Evolutionary conservation across 768 basidiomycete species (phyloP), one percentile per base, ranked within the genome.

Genomic region (Auricularia cornea): DNA sequence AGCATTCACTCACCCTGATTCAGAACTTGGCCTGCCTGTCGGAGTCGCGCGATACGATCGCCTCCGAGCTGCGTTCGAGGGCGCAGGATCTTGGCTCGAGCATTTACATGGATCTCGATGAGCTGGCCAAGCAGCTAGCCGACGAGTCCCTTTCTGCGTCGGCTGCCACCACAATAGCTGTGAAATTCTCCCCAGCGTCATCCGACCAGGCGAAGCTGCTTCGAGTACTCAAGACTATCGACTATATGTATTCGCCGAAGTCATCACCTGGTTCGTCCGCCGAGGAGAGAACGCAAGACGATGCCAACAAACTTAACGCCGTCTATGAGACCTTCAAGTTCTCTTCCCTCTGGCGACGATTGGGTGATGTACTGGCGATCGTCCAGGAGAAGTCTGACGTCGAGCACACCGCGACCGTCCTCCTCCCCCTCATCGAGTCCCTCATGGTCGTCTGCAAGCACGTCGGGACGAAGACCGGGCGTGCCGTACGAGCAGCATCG

Each of bases 361-460:
- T 99, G 3, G 89, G 95, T n/a, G 89, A 92, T 66, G 96, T 95
- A 70, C 80, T 99, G 44, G 84, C 84, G 2, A 78, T 88, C 61
- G 87, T 98, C 64, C 92, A 93, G 70, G 85, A 88, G 66, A 86
- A 87, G 63, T 78, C 88, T 0, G 87, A 90, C 66, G 85, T 87
- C 51, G 90, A 92, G 63, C 90, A 97, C 71, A 86, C 96, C 59
- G 93, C 93, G 3, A 95, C 91, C 2, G 92, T 98, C 16, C 80
- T 99, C 2, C 79, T 99, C 33, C 97, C 97, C 12, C 80, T 98
- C 57, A 97, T 99, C 64, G 97, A 99, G 74, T 85, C 95, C 2
- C 78, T 99, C 65, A 98, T 99, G 96, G 94, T 99, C 1, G 93
- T 99, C 41, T 97, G 93, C 83, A 97, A 97, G 74, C 92, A 95